Conservation (phyloP, 2,329 filamentous ascomycete genomes). For the Botrytis sinoallii region DNA sequence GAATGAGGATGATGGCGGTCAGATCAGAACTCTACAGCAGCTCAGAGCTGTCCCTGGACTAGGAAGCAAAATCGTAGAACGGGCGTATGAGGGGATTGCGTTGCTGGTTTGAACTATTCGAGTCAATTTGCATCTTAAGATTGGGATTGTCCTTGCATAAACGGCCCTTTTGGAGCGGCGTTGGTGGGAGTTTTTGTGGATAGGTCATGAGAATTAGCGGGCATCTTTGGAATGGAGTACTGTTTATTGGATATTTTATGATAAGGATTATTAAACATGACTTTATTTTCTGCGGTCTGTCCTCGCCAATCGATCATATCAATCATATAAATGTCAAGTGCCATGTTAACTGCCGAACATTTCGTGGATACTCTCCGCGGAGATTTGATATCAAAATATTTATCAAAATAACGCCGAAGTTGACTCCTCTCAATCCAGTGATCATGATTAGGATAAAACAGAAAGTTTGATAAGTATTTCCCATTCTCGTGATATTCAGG, state of each 20-base stretch:
- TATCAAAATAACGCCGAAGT: background rate
- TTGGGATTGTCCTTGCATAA: slow-evolving; percentile 23
- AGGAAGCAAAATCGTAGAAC: slow-evolving; percentile 54
- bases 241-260: slow-evolving; percentile 4
- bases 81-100: slow-evolving; percentile 43
- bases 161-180: background rate
- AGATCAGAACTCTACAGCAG: slow-evolving; percentile 50
- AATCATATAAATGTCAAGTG: background rate
- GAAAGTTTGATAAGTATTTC: background rate
- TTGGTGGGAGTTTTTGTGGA: slow-evolving; percentile 19
- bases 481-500: background rate
- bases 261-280: background rate
- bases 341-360: background rate
- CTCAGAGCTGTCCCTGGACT: slow-evolving; percentile 55
- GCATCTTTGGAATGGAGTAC: slow-evolving; percentile 16
- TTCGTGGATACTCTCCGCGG: background rate
- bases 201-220: slow-evolving; percentile 13
- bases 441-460: background rate
- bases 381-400: background rate
- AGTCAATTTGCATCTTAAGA: slow-evolving; percentile 7
- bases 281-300: background rate
- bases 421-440: slow-evolving; percentile 11
- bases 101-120: slow-evolving; percentile 27
- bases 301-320: background rate
- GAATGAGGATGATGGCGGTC: slow-evolving; percentile 41